Conservation (phyloP, 306 rosid genomes). For the Myrica gale region DNA sequence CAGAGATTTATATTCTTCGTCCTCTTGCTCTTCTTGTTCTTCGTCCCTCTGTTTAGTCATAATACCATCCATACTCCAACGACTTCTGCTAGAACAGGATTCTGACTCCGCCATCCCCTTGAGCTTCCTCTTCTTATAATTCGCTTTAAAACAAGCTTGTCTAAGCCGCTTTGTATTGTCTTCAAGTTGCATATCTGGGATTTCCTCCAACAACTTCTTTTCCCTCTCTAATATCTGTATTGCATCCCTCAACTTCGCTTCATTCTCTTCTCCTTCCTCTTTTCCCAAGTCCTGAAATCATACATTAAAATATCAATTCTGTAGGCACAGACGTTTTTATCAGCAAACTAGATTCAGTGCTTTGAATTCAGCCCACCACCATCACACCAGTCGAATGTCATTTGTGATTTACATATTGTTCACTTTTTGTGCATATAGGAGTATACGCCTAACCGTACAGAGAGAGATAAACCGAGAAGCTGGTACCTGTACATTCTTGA, state of each 20-base stretch:
- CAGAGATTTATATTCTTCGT: not conserved
- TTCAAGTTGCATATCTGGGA: slow-evolving; percentile 65
- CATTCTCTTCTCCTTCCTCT: slow-evolving; percentile 41
- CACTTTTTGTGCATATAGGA: not conserved
- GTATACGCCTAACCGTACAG: not conserved
- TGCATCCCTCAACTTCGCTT: slow-evolving; percentile 48
- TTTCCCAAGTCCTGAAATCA: slow-evolving; percentile 50
- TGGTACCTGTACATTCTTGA: slow-evolving; percentile 60
- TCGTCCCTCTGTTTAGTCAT: not conserved
- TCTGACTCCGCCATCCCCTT: slow-evolving; percentile 10
- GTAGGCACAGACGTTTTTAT: too few relatives aligned
- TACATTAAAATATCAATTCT: too few relatives aligned
- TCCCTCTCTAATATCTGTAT: slow-evolving; percentile 62
- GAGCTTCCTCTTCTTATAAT: slow-evolving; percentile 77
- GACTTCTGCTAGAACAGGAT: not conserved
- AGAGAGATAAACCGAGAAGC: not conserved
- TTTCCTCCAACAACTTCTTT: slow-evolving; percentile 67
- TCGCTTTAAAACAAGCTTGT: slow-evolving; percentile 87
- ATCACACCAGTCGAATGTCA: too few relatives aligned
- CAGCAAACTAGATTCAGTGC: too few relatives aligned
- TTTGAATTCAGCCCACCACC: too few relatives aligned
- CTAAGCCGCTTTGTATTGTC: slow-evolving; percentile 67
- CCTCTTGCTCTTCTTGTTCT: too few relatives aligned
- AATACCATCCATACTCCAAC: not conserved
- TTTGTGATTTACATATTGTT: too few relatives aligned